phyloP scores from a whole-genome alignment of 2,329 filamentous ascomycete genomes.

The Fusarium ambrosium region DNA sequence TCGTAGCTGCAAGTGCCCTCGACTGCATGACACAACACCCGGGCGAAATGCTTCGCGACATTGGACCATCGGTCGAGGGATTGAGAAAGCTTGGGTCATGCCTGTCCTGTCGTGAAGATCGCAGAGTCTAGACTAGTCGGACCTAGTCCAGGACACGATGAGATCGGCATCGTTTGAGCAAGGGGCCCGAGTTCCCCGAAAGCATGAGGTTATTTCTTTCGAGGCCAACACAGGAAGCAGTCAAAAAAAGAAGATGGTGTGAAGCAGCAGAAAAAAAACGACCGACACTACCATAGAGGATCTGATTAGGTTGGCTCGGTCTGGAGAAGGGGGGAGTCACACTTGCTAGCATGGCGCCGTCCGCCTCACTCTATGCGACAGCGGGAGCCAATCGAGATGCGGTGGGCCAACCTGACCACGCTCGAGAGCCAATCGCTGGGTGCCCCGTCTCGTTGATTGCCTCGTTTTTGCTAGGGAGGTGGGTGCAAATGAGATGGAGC shows the following conservation, averaged over 20 bases:
- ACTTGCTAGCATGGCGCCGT: constrained; percentile 28
- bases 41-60: constrained; percentile 30
- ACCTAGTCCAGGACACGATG: constrained; percentile 12
- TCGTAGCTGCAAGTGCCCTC: constrained; percentile 10
- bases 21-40: constrained; percentile 31
- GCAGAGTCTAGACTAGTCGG: constrained; percentile 32
- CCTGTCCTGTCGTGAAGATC: constrained; percentile 31
- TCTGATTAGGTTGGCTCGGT: constrained; percentile 12
- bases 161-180: constrained; percentile 22
- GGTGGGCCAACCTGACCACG: constrained; percentile 39
- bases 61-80: constrained; percentile 15
- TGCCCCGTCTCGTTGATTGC: constrained; percentile 46
- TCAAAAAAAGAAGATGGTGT: constrained; percentile 30
- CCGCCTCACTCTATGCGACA: constrained; percentile 47
- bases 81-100: constrained; percentile 15
- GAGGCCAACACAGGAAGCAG: background rate
- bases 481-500: constrained; percentile 41
- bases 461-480: constrained; percentile 45
- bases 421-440: constrained; percentile 44
- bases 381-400: constrained; percentile 44
- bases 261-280: background rate
- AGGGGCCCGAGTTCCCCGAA: constrained; percentile 9
- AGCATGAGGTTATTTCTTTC: constrained; percentile 35
- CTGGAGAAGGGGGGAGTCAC: constrained; percentile 20
- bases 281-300: background rate